Percentiles rank a stretch among this genome's conserved stretches.
phyloP scores from a whole-genome alignment of 2,329 filamentous ascomycete genomes.

The Alternaria alternata region DNA sequence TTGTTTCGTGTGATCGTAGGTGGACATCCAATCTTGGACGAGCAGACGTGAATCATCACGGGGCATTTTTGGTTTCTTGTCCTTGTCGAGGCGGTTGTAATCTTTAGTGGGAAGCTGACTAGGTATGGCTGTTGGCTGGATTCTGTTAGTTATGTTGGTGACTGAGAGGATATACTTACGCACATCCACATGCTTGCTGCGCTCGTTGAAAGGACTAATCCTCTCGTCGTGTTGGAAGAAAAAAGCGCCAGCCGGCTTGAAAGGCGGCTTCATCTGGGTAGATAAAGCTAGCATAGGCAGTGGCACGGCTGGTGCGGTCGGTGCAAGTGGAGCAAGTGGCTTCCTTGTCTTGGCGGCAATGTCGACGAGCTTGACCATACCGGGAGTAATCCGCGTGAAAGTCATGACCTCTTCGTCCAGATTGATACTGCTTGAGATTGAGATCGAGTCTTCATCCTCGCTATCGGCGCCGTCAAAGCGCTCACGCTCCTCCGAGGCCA shows the following conservation, averaged over 20 bases:
- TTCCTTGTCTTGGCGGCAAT: constrained; percentile 25
- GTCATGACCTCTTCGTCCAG: constrained; percentile 25
- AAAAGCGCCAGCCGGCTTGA: background rate
- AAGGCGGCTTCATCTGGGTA: background rate
- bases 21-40: constrained; percentile 29
- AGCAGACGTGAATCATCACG: constrained; percentile 21
- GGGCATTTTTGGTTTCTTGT: constrained; percentile 19
- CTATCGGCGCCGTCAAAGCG: background rate
- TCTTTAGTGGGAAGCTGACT: background rate
- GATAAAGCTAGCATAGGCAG: background rate
- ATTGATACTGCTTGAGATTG: constrained; percentile 27
- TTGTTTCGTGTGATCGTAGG: constrained; percentile 25
- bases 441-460: constrained; percentile 22
- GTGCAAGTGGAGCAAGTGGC: background rate
- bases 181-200: constrained; percentile 7
- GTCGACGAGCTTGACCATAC: constrained; percentile 33
- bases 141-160: background rate
- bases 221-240: constrained; percentile 7
- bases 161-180: background rate
- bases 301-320: background rate
- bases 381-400: constrained; percentile 21
- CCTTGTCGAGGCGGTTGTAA: constrained; percentile 8
- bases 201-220: constrained; percentile 8
- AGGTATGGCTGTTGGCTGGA: background rate
- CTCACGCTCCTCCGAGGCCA: background rate